These are phyloP conservation scores for Petunia axillaris DNA, from an alignment of 257 asterid species.

Conservation along the genomic window DNA sequence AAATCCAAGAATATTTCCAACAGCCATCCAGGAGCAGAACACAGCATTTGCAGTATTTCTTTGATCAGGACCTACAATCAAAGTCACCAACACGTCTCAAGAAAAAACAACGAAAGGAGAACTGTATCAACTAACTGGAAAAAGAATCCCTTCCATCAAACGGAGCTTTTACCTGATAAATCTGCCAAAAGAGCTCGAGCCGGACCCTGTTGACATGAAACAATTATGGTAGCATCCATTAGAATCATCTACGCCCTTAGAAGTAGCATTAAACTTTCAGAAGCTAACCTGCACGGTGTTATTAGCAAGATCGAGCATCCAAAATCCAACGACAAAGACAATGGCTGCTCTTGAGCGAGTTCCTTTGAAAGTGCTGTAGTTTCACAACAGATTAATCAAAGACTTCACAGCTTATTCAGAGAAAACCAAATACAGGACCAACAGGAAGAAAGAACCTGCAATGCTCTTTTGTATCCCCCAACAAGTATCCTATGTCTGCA, in stretches of 20 bases:
- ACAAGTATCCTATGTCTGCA: conserved; percentile 95
- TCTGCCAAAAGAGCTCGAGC: conserved; percentile 99
- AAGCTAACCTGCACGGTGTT: conserved; percentile 94
- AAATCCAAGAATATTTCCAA: conserved; percentile 97
- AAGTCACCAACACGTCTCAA: conserved; percentile 23
- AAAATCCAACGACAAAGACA: conserved; percentile 87
- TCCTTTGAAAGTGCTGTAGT: conserved; percentile 93
- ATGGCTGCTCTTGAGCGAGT: conserved; percentile 97
- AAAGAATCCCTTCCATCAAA: background rate
- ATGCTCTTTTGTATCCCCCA: conserved; percentile 96
- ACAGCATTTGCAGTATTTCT: conserved; percentile 95
- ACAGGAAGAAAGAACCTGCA: conserved; percentile 75
- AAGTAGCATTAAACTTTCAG: conserved; percentile 12
- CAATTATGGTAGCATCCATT: conserved; percentile 8
- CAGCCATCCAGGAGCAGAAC: conserved; percentile 99
- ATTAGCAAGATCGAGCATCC: conserved; percentile 99
- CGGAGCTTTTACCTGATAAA: conserved; percentile 68
- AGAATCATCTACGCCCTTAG: background rate
- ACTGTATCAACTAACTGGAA: background rate
- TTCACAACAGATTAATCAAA: conserved; percentile 39
- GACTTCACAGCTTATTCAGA: conserved; percentile 19
- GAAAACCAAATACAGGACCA: conserved; percentile 29
- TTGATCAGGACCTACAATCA: conserved; percentile 84
- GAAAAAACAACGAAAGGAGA: conserved; percentile 13
- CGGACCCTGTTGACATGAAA: conserved; percentile 72